Base-by-base conservation (phyloP, 1,284 basidiomycete species). In the Cryptococcus neoformans region DNA sequence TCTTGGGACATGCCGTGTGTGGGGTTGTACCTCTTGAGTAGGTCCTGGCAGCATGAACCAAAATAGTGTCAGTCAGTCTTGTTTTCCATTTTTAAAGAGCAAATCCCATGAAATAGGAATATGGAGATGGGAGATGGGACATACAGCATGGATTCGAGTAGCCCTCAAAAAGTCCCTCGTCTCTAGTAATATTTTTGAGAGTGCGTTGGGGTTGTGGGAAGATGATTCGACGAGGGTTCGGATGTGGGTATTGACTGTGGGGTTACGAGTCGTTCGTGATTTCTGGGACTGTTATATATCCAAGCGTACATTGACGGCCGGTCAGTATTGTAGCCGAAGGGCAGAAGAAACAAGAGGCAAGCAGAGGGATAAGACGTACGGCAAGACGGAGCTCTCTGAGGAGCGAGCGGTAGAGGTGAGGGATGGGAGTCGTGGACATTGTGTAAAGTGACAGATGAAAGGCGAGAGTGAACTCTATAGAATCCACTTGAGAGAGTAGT, bases 11-110 rank as follows among this genome's bases (percentile, higher is more conserved):
- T 82, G 66, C 89, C 88, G 50, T 87, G 78, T 21, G 21, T 21
- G 21, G 93, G 92, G 73, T 93, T 94, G 79, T 96, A 96, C 56
- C 90, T 81, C 59, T 89, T 87, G 56, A 93, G 75, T 44, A 92
- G 78, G 17, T 80, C 80, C 89, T 92, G 45, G 21, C 21, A 21
- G 21, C 21, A 21, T 21, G 21, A 21, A 21, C 21, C 21, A 21
- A 21, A 21, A 21, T 21, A 21, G 21, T 21, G 21, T 21, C 21
- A 21, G 21, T 21, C 21, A 9, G 44, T 14, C 17, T 47, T 10
- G 8, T n/a, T 11, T 41, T 10, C 17, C 10, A 34, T 47, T 9
- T 39, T 11, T 2, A 8, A 21, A 8, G 16, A n/a, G 46, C 9
- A 17, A 44, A 49, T 44, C 34, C 34, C 14, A 38, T n/a, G n/a